These are phyloP conservation scores for Spiraea crenata DNA, from an alignment of 331 rosid species.

Conservation along the genomic window DNA sequence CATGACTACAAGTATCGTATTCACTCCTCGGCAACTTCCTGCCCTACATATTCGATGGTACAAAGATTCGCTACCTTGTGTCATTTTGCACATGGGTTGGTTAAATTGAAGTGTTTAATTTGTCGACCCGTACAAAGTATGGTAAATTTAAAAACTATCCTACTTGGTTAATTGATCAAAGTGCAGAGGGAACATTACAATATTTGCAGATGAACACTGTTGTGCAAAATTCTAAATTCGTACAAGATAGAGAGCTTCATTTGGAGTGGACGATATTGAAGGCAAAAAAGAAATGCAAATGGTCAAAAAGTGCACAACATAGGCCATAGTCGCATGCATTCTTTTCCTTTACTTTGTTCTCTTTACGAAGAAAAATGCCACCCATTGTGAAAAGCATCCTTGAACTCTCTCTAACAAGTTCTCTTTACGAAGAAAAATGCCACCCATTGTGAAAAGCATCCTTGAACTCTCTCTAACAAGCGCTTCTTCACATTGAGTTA, in stretches of 20 bases:
- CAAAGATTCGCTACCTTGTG: slow-evolving; percentile 9
- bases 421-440: not conserved
- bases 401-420: not conserved
- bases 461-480: not conserved
- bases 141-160: not conserved
- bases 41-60: not conserved
- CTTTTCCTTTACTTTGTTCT: slow-evolving; percentile 7
- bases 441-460: not conserved
- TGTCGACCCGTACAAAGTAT: not conserved
- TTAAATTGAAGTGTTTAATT: not conserved
- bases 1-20: not conserved
- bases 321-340: slow-evolving; percentile 16
- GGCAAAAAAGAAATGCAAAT: slow-evolving; percentile 15
- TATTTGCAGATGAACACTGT: too few relatives aligned
- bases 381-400: not conserved
- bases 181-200: not conserved
- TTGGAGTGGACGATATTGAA: too few relatives aligned
- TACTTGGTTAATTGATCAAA: not conserved
- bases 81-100: slow-evolving; percentile 14
- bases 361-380: slow-evolving; percentile 5
- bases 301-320: slow-evolving; percentile 32
- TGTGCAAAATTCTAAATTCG: too few relatives aligned
- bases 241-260: too few relatives aligned
- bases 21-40: not conserved
- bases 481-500: not conserved